Evolutionary conservation across 2,329 filamentous ascomycete species (phyloP), one percentile per base, ranked within the genome.

Genomic region (Penicillium capsulatum): DNA sequence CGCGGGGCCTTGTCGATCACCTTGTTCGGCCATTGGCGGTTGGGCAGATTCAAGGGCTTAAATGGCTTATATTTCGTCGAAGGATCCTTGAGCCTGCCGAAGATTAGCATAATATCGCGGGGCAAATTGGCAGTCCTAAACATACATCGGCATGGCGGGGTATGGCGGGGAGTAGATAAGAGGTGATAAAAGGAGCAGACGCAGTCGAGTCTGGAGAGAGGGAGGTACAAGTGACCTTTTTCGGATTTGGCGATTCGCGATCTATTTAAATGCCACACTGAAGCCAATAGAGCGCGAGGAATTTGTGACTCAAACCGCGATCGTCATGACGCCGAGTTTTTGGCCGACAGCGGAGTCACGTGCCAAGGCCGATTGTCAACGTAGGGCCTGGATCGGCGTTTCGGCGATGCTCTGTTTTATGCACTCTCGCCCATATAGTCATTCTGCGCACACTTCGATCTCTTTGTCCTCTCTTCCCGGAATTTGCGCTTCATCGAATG

Each of bases 1-100:
- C 91, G 77, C 24, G 89, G 90, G 34, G 90, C 79, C 70, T 90
- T 92, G 58, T 86, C 79, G 57, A 96, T 77, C 28, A 77, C 80
- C 71, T 86, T 90, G 61, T 77, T 78, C 8, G 89, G 89, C 89
- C 89, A 94, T 84, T 73, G 68, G 47, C 73, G 66, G 52, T 75
- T 68, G n/a, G 70, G 68, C 30, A 76, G 65, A 47, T 73, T 52
- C 42, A 70, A 51, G 10, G 69, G 68, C 55, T 70, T 65, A 47
- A 68, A 72, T 30, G 60, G 61, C 55, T 61, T 68, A 54, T 72
- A 72, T 57, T 72, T 72, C 50, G 61, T 69, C 31, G 68, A 72
- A 34, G 69, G 69, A 53, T 72, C 69, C 44, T 71, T 70, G 45
- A 72, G 68, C 69, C 69, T 71, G 29, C 16, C 30, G 7, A 11